Base-by-base conservation (phyloP, 768 basidiomycete genomes). In the Pisolithus microcarpus region DNA sequence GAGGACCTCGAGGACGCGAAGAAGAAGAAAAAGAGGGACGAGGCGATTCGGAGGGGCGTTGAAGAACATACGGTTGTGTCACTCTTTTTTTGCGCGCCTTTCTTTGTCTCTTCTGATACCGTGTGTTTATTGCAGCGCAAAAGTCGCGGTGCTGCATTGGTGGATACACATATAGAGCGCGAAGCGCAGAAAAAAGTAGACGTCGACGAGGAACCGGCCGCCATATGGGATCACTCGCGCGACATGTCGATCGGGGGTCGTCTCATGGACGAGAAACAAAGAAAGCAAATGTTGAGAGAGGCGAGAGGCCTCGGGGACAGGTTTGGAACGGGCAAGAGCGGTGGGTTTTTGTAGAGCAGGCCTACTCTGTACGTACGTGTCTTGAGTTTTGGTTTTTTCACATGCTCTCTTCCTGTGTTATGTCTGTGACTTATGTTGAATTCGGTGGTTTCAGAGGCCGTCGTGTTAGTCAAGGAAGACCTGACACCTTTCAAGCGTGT, bases 211-310 rank as follows among this genome's bases (percentile, higher is more conserved):
- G 78, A 80, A 30, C 71, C 77, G 0, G 70, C 80, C 0, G 84
- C 62, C 0, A 90, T 97, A 24, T 98, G 95, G 95, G 95, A 99
- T 58, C 91, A 90, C 60, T 73, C 81, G 34, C 75, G 92, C 26
- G 91, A 95, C 66, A 96, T 99, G 93, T 78, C 78, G 2, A 59
- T 95, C 4, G 84, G 84, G 1, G 94, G 95, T 13, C 73, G 89
- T 46, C 72, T 96, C 28, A 87, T 99, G 89, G 92, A 91, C 60
- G 94, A 96, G 53, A 76, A 74, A 42, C 84, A 88, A 62, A 76
- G 95, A 54, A 75, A 78, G 49, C 82, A 82, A 61, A 74, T 91
- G 65, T 75, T 98, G 60, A 78, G 75, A 51, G 93, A 97, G 56
- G 85, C 92, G 10, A 82, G 79, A 54, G 82, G 84, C 6, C 72